Evolutionary conservation across 345 rosid species (phyloP).

Genomic region (Hibiscus mutabilis): DNA sequence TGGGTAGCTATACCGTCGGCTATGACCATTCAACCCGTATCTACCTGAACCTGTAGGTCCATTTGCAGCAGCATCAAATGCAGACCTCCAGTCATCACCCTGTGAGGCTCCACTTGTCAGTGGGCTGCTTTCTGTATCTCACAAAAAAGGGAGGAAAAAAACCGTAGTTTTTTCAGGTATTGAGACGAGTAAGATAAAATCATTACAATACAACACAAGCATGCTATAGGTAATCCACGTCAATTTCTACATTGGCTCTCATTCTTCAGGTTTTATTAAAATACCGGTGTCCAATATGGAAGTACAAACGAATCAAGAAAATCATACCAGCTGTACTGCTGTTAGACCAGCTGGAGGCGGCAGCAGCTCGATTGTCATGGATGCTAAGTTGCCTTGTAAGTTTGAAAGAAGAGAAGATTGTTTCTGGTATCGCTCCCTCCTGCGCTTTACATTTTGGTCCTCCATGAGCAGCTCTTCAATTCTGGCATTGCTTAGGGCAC

Average conservation of each 20-base stretch:
- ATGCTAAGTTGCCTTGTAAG: slow-evolving; percentile 77
- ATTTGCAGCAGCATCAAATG: slow-evolving; percentile 81
- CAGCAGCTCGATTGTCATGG: slow-evolving; percentile 90
- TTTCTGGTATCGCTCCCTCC: slow-evolving; percentile 73
- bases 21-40: slow-evolving; percentile 48
- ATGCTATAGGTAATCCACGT: background rate
- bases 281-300: background rate
- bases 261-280: no score
- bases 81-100: slow-evolving; percentile 96
- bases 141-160: background rate
- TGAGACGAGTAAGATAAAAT: no score
- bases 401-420: slow-evolving; percentile 78
- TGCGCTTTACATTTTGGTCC: slow-evolving; percentile 76
- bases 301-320: background rate
- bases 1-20: slow-evolving; percentile 64
- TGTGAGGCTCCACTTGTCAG: slow-evolving; percentile 42
- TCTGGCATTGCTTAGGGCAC: slow-evolving; percentile 68
- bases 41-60: slow-evolving; percentile 44
- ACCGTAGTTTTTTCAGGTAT: no score
- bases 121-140: slow-evolving; percentile 73
- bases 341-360: slow-evolving; percentile 68
- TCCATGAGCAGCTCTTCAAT: slow-evolving; percentile 89
- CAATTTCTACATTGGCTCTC: background rate
- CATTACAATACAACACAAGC: background rate
- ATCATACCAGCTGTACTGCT: slow-evolving; percentile 46